Conservation (phyloP, 2,329 filamentous ascomycete species). For the Emergomyces pasteurianus region DNA sequence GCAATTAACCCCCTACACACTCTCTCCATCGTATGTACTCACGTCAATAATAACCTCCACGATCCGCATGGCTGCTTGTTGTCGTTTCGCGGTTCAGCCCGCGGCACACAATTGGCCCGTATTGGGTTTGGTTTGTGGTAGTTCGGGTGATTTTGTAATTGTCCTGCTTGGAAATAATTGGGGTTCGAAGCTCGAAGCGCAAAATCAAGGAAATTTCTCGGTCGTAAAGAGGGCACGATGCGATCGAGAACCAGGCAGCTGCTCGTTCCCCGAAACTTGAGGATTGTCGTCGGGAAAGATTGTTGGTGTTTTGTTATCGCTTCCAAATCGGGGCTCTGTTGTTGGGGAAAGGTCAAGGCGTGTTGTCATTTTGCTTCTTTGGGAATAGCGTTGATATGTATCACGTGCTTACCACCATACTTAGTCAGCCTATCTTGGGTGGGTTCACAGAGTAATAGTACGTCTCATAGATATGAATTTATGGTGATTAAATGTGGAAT, state of each 20-base stretch:
- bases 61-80: conserved; percentile 30
- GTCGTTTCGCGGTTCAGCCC: neutral
- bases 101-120: neutral
- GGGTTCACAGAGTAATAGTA: neutral
- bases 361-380: conserved; percentile 2
- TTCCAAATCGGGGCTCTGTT: neutral
- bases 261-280: neutral
- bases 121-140: neutral
- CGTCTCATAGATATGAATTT: neutral
- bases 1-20: neutral
- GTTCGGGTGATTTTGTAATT: neutral
- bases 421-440: neutral
- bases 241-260: neutral
- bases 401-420: neutral
- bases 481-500: neutral
- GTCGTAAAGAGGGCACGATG: neutral
- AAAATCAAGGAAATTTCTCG: neutral
- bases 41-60: conserved; percentile 39
- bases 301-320: conserved; percentile 1
- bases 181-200: neutral
- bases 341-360: neutral
- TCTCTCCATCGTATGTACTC: conserved; percentile 10
- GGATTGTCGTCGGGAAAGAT: neutral
- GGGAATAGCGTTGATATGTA: neutral
- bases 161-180: neutral